Percentiles rank a stretch among this genome's conserved stretches.
Conservation (phyloP, 768 basidiomycete genomes). For the Fomitopsis serialis region DNA sequence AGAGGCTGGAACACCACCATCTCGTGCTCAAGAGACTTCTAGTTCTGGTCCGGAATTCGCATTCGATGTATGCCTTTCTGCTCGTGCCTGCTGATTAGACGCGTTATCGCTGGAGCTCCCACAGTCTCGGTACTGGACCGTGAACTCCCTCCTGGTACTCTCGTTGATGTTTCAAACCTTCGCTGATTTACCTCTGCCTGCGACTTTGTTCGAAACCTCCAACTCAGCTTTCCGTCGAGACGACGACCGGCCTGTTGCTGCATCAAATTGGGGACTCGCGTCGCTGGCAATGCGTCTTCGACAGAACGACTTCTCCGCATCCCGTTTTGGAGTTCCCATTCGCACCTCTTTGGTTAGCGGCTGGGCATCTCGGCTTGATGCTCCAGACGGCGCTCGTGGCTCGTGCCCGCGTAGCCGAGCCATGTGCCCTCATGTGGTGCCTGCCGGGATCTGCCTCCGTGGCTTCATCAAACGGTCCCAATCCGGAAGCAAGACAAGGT, state of each 20-base stretch:
- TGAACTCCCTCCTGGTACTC: no score
- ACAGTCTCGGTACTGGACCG: no score
- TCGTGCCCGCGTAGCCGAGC: not conserved
- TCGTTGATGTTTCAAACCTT: no score
- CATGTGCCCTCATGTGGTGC: not conserved
- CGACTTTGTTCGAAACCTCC: not conserved
- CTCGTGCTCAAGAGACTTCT: no score
- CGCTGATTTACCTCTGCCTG: not conserved
- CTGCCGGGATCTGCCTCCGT: not conserved
- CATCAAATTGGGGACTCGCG: not conserved
- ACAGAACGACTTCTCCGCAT: not conserved
- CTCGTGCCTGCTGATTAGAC: no score
- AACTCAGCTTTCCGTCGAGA: not conserved
- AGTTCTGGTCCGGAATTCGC: no score
- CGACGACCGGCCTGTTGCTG: not conserved
- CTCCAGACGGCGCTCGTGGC: not conserved
- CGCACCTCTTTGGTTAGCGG: not conserved
- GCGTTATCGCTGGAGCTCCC: no score
- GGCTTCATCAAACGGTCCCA: not conserved
- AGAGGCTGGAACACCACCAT: no score
- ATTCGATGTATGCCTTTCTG: no score
- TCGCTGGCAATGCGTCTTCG: no score
- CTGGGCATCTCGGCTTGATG: not conserved
- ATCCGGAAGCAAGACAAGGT: slow-evolving; percentile 10
- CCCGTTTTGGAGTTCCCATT: not conserved